Base-by-base conservation (phyloP, 768 basidiomycete species). In the Naematelia aurantialba region DNA sequence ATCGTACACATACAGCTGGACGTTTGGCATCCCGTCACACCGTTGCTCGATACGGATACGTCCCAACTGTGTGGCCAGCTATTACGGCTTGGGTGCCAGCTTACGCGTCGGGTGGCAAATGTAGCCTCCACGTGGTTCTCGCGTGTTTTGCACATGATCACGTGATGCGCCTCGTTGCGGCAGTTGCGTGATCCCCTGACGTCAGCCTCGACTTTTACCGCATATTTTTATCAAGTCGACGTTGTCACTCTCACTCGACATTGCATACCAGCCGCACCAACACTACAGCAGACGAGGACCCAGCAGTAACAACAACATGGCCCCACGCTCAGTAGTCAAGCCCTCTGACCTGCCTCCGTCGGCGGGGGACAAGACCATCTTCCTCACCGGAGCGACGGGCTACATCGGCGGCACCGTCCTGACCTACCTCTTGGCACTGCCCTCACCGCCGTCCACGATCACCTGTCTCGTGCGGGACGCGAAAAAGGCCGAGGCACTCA, bases 1-100 rank as follows among this genome's bases (percentile, higher is more conserved):
- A 70, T 96, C 92, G 76, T 96, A 96, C 0, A 94, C 85, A 71
- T 92, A 91, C 24, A 96, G 82, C 65, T 89, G 80, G 17, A 96
- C 91, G 25, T 78, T 78, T 25, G 73, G 68, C 76, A 77, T 77
- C 30, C 27, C 52, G 54, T 3, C 42, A 25, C 48, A n/a, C n/a
- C n/a, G n/a, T n/a, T n/a, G n/a, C n/a, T n/a, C n/a, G n/a, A n/a
- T n/a, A n/a, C n/a, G n/a, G n/a, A n/a, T n/a, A n/a, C n/a, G n/a
- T n/a, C n/a, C n/a, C n/a, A n/a, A n/a, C n/a, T n/a, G n/a, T n/a
- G n/a, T n/a, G n/a, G n/a, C n/a, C n/a, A n/a, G n/a, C n/a, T n/a
- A n/a, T n/a, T n/a, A n/a, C n/a, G n/a, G n/a, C n/a, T n/a, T n/a
- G n/a, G n/a, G n/a, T n/a, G n/a, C n/a, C n/a, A n/a, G n/a, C 34